Base-by-base conservation (phyloP, 176 grass and related monocot genomes). In the Pharus latifolius region DNA sequence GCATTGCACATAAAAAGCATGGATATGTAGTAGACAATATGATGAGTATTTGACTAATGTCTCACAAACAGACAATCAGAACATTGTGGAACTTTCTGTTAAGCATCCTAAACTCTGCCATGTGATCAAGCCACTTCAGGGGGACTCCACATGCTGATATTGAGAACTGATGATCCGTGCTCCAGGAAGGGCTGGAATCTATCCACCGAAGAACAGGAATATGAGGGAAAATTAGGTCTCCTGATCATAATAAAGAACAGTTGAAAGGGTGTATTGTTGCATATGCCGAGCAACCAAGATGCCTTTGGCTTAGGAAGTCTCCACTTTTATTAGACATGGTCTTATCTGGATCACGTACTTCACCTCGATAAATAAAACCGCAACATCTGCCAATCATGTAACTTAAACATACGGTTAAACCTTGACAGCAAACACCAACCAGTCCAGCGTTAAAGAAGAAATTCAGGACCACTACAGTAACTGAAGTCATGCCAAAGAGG, bases 261-360 rank as follows among this genome's bases (percentile, higher is more conserved):
- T 46, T 11, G 24, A 44, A 15, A 72, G 29, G n/a, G 26, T 58
- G 62, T 51, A 18, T 50, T 17, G 62, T 31, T 0, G 66, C 77
- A 63, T 71, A 54, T 75, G 63, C 62, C 10, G 56, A 65, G 10
- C 38, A 63, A 70, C 72, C 20, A 83, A 70, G 61, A 7, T 63
- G 8, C 54, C 35, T 20, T 69, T 19, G 26, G 27, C 19, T 52
- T 18, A 33, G 31, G 7, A 67, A 32, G 42, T 15, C 61, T n/a
- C 10, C 25, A 34, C 14, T 76, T 65, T 41, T 32, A 69, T 69
- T 61, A n/a, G n/a, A n/a, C n/a, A n/a, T n/a, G n/a, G 16, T 50
- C 55, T 46, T 17, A 53, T 54, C 30, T 60, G 65, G 55, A 53
- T 16, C 45, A 49, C 31, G 72, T 37, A 10, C n/a, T 52, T 53